phyloP scores from a whole-genome alignment of 1,139 yeast genomes.

The Yamadazyma mexicana region DNA sequence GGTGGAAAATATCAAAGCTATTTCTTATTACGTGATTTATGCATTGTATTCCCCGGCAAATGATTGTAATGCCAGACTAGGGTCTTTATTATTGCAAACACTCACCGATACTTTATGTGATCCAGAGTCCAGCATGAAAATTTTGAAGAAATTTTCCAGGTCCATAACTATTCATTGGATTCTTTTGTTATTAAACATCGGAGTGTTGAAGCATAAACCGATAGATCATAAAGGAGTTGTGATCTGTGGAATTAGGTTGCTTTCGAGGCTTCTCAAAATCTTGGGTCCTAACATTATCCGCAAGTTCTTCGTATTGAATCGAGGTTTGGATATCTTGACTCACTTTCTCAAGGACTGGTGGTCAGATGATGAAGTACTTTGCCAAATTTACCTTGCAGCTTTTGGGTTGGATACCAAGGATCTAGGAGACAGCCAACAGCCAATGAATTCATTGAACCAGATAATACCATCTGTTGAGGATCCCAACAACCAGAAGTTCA shows the following conservation, averaged over 20 bases:
- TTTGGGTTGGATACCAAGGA: slow-evolving; percentile 34
- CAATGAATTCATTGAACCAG: slow-evolving; percentile 11
- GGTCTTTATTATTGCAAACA: slow-evolving; percentile 27
- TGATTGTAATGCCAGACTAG: slow-evolving; percentile 30
- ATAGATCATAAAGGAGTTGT: slow-evolving; percentile 36
- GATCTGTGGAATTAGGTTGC: slow-evolving; percentile 46
- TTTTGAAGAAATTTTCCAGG: slow-evolving; percentile 50
- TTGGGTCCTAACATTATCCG: slow-evolving; percentile 49
- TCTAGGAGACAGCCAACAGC: slow-evolving; percentile 7
- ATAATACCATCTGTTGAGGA: slow-evolving; percentile 6
- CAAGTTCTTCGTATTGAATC: slow-evolving; percentile 50
- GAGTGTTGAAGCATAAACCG: slow-evolving; percentile 12
- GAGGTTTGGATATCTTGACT: slow-evolving; percentile 56
- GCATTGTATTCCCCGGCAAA: slow-evolving; percentile 28
- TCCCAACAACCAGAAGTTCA: slow-evolving; percentile 9
- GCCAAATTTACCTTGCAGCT: slow-evolving; percentile 36
- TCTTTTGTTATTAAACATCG: slow-evolving; percentile 49
- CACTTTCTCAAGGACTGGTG: slow-evolving; percentile 48
- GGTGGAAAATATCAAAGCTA: slow-evolving; percentile 36
- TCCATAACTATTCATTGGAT: slow-evolving; percentile 68
- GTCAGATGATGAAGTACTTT: slow-evolving; percentile 37
- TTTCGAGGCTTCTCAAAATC: slow-evolving; percentile 48
- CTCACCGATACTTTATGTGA: slow-evolving; percentile 36
- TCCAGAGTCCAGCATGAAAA: slow-evolving; percentile 31
- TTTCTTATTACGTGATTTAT: slow-evolving; percentile 37